Percentiles rank a stretch among this genome's conserved stretches.
Conservation (phyloP, 2,329 filamentous ascomycete genomes). For the Microdochium bolleyi region DNA sequence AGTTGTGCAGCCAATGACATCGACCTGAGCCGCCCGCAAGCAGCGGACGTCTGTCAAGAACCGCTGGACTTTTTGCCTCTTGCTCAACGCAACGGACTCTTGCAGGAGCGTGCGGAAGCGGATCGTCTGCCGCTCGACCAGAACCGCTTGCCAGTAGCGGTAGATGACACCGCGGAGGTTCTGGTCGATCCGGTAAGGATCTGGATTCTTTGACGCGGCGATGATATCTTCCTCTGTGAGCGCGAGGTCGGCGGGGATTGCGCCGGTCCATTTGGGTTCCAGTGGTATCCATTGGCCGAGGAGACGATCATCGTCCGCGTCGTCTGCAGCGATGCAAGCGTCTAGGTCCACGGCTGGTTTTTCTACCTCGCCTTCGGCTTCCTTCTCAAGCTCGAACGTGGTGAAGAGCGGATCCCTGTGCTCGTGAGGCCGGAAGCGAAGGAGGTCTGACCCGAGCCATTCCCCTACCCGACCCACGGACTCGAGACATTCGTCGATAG, state of each 20-base stretch:
- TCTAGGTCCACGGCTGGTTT: slow-evolving; percentile 36
- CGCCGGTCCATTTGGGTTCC: slow-evolving; percentile 29
- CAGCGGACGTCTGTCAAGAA: slow-evolving; percentile 48
- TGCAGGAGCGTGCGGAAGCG: slow-evolving; percentile 41
- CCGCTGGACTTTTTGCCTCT: slow-evolving; percentile 44
- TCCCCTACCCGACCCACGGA: slow-evolving; percentile 31
- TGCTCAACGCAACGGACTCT: slow-evolving; percentile 39
- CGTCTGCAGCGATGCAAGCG: slow-evolving; percentile 23
- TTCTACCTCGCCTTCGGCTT: slow-evolving; percentile 49
- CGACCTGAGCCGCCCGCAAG: slow-evolving; percentile 25
- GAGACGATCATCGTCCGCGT: slow-evolving; percentile 28
- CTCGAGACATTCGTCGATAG: slow-evolving; percentile 8
- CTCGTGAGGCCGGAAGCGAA: slow-evolving; percentile 14
- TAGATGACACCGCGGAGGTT: slow-evolving; percentile 58
- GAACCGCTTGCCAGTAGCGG: slow-evolving; percentile 47
- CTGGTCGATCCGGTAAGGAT: slow-evolving; percentile 54
- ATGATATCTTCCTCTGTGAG: slow-evolving; percentile 20
- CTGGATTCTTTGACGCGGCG: slow-evolving; percentile 26
- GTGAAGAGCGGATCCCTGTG: slow-evolving; percentile 17
- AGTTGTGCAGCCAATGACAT: slow-evolving; percentile 62
- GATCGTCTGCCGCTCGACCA: slow-evolving; percentile 37
- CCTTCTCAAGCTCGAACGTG: slow-evolving; percentile 30
- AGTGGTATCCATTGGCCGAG: slow-evolving; percentile 34
- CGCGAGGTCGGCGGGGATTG: slow-evolving; percentile 12
- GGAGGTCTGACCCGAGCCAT: slow-evolving; percentile 48